Evolutionary conservation across 192 early-diverging fungal genomes (phyloP).

Genomic region (Podila epicladia): DNA sequence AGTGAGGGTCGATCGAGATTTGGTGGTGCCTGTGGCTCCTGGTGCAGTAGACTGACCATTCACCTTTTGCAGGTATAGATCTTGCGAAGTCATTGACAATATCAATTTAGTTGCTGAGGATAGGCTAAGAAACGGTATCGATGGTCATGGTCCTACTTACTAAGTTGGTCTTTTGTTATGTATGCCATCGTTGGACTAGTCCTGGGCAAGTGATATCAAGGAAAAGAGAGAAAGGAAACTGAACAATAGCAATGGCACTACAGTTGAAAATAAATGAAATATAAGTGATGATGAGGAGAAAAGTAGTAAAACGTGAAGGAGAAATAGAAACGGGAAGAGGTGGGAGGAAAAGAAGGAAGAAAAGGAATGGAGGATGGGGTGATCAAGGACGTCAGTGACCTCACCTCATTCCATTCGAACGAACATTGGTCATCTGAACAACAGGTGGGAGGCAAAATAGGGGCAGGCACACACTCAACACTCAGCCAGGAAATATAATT

Average conservation of each 20-base stretch:
- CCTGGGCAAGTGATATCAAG: neutral
- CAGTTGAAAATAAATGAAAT: too few species aligned
- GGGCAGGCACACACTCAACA: neutral
- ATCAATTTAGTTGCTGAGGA: neutral
- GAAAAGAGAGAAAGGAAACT: neutral
- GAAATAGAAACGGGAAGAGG: neutral
- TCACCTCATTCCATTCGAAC: neutral
- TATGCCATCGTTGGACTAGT: neutral
- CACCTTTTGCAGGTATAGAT: constrained; percentile 45
- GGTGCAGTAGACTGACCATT: constrained; percentile 16
- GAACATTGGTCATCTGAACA: constrained; percentile 6
- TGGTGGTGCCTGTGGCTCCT: constrained; percentile 28
- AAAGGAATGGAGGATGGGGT: neutral
- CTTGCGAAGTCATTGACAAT: neutral
- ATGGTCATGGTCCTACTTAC: neutral
- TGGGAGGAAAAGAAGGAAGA: neutral
- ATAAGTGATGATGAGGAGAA: neutral
- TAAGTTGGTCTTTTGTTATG: constrained; percentile 6
- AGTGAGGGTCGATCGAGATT: constrained; percentile 28
- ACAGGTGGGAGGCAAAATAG: neutral
- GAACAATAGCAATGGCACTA: neutral
- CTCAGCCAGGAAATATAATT: too few species aligned
- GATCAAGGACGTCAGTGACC: neutral
- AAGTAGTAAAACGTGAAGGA: neutral
- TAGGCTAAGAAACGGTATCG: neutral